Evolutionary conservation across 1,284 basidiomycete genomes (phyloP), one percentile per base, ranked within the genome.

Genomic region (Agroathelia rolfsii): DNA sequence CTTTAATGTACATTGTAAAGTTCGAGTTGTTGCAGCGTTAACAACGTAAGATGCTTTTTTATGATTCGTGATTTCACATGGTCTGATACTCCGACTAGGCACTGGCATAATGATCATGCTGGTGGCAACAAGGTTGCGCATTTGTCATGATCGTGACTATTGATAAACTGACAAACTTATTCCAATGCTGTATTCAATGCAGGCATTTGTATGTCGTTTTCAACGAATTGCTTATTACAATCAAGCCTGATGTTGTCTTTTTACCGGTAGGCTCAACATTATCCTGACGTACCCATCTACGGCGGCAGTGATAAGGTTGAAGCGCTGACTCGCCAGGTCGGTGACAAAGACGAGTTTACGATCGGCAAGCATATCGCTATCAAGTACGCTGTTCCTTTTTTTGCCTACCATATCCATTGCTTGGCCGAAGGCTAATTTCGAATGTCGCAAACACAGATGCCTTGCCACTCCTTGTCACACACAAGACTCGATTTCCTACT

Each of bases 391-490:
- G 10, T 24, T 32, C 19, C 25, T 21, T 32, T 14, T 20, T 32
- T 23, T 26, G 16, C 26, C 25, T 28, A 23, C 6, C 28, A 15
- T 27, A 30, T 14, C 36, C 6, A 6, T 18, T 17, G 14, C 23
- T 32, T 21, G 24, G 21, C 34, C 31, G 22, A 21, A 35, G n/a
- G 30, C 3, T 24, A 31, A 13, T 37, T 37, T 41, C 35, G 25
- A 16, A 27, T 35, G 34, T 26, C 26, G 36, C 33, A 31, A 16
- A 24, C 29, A 9, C 32, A 88, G 85, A 52, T 86, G 83, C 55
- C 58, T 92, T 12, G 80, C 86, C 9, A 98, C 93, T 0, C 94
- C 93, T 0, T 95, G 92, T 58, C 94, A 97, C 55, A 97, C 94
- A 1, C 87, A 89, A 52, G 94, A 97, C 57, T 94, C 89, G 25